These are phyloP conservation scores for Logfia minima DNA, from an alignment of 129 eudicot genomes.

Conservation along the genomic window DNA sequence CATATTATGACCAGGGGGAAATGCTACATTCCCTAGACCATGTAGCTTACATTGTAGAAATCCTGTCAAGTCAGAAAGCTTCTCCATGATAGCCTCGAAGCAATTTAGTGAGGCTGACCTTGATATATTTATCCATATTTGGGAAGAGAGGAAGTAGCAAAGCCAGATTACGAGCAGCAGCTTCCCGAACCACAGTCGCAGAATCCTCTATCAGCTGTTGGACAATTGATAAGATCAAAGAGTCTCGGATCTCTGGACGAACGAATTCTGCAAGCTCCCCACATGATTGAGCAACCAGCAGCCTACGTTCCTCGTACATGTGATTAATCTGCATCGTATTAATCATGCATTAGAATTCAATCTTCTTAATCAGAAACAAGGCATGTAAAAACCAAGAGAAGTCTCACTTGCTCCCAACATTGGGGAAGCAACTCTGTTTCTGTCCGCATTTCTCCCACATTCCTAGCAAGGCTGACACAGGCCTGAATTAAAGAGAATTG, in stretches of 20 bases:
- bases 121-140: slow-evolving; percentile 89
- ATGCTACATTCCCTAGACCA: slow-evolving; percentile 87
- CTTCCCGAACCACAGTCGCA: slow-evolving; percentile 91
- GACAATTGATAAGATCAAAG: slow-evolving; percentile 86
- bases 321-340: slow-evolving; percentile 71
- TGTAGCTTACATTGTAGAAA: slow-evolving; percentile 96
- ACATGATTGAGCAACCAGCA: slow-evolving; percentile 99
- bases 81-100: slow-evolving; percentile 98
- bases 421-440: slow-evolving; percentile 98
- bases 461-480: slow-evolving; percentile 89
- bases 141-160: slow-evolving; percentile 98
- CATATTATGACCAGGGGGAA: slow-evolving; percentile 69
- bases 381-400: slow-evolving; percentile 14
- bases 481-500: slow-evolving; percentile 55
- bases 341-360: slow-evolving; percentile 10
- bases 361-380: background rate
- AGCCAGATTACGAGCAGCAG: slow-evolving; percentile 97
- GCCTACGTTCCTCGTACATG: slow-evolving; percentile 93
- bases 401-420: slow-evolving; percentile 97
- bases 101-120: slow-evolving; percentile 99
- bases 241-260: slow-evolving; percentile 95
- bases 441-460: slow-evolving; percentile 90
- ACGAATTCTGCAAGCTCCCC: slow-evolving; percentile 96
- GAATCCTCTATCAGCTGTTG: slow-evolving; percentile 97
- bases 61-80: slow-evolving; percentile 91